Conservation (phyloP, 106 monocot species). For the Dioscorea zingiberensis region DNA sequence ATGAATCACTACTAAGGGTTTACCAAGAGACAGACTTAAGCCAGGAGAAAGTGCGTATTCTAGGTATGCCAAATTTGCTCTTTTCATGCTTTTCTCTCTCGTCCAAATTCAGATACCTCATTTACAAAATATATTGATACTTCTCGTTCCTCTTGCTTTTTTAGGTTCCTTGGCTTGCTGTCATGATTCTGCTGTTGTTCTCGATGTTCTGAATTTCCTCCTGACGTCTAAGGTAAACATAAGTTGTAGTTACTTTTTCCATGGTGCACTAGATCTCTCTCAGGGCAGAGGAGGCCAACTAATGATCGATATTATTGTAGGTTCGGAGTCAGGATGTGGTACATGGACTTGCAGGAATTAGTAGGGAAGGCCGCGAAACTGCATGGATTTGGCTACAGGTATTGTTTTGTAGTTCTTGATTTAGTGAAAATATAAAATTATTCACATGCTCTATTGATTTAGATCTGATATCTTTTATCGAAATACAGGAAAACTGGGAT, state of each 20-base stretch:
- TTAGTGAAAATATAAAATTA: not conserved
- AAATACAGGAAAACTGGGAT: slow-evolving; percentile 89
- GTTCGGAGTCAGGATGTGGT: slow-evolving; percentile 80
- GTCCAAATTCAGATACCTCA: too few relatives aligned
- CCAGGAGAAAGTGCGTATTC: slow-evolving; percentile 69
- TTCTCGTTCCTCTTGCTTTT: slow-evolving; percentile 1
- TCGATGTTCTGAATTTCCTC: slow-evolving; percentile 63
- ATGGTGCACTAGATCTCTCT: too few relatives aligned
- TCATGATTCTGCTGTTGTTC: slow-evolving; percentile 63
- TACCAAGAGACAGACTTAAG: slow-evolving; percentile 73
- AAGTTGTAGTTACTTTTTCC: too few relatives aligned
- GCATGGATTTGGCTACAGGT: slow-evolving; percentile 97
- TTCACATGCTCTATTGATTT: not conserved
- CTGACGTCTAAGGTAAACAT: slow-evolving; percentile 60
- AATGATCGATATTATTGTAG: slow-evolving; percentile 14
- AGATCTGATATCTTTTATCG: not conserved
- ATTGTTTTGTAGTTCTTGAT: not conserved
- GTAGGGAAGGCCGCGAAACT: slow-evolving; percentile 64
- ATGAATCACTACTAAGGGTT: slow-evolving; percentile 69
- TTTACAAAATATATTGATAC: not conserved
- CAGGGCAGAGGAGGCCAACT: not conserved
- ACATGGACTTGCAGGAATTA: slow-evolving; percentile 49
- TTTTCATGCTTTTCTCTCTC: too few relatives aligned
- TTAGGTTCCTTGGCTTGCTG: slow-evolving; percentile 62
- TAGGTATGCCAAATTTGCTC: slow-evolving; percentile 39